Evolutionary conservation across 2,329 filamentous ascomycete species (phyloP), one percentile per base, ranked within the genome.

Genomic region (Botryosphaeria dothidea): DNA sequence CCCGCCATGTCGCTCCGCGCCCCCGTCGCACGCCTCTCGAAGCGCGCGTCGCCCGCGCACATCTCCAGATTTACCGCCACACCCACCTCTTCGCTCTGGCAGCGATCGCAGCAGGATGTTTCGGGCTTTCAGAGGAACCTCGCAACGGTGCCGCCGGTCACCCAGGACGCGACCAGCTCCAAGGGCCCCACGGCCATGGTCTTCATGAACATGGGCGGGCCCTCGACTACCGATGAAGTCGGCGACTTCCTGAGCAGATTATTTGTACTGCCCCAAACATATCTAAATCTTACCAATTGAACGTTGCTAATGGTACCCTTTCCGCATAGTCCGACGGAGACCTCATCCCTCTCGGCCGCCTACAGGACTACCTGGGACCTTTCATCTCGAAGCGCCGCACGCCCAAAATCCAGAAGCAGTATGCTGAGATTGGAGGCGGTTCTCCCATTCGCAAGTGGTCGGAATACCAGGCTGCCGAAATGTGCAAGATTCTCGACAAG

Each of bases 381-480:
- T 82, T 97, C 57, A 94, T 99, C 70, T 91, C 94, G 21, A 86
- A 85, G 61, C 87, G 94, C 71, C 86, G 95, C 74, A 99, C 95
- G 1, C 93, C 95, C 29, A 99, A 98, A 82, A 99, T 99, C 68
- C 85, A 96, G 78, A 91, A 97, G 76, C 96, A 99, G 77, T 99
- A 99, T 76, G 87, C 91, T 19, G 93, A 90, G 64, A 99, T 99
- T 74, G 95, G 95, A 66, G 95, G 95, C 67, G 95, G 95, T n/a
- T 98, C 93, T 21, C 95, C 95, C 1, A 99, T 99, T 76, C 89
- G 94, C 70, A 96, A 96, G 78, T 99, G 96, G 96, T 96, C 93
- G 25, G 95, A 99, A 79, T 89, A 95, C 74, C 95, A 99, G 78
- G 93, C 88, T 66, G 84, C 85, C 66, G 93, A 98, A 80, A 97